Evolutionary conservation across 2,329 filamentous ascomycete species (phyloP), one percentile per base, ranked within the genome.

Genomic region (Cordyceps pruinosa): DNA sequence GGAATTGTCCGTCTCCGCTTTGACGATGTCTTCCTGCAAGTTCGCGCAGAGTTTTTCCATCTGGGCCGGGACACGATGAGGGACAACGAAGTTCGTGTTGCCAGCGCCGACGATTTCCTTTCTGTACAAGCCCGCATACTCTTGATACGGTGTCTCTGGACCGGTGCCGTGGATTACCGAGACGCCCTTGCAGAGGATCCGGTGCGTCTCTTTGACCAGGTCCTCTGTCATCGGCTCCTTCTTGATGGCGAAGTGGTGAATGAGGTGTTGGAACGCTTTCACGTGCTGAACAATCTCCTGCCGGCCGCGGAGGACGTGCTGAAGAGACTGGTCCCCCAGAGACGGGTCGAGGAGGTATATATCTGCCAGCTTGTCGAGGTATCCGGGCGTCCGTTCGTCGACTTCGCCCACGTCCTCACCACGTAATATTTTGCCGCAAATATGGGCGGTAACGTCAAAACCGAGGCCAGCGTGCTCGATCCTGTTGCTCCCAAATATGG

Each of bases 241-340:
- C 1, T 49, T 8, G 21, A 37, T 88, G 70, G 59, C 85, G 79
- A 54, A 45, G 13, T 19, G n/a, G 13, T 26, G 39, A 9, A 66
- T 13, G 0, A 68, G 44, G 15, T 66, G 35, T 3, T 65, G 23
- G 6, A 60, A 68, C 1, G 66, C 63, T 17, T 54, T 61, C 10
- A 59, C 23, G 3, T 67, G 66, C 15, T 67, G 65, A 0, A 65
- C 21, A 0, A 67, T 53, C 23, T 67, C 66, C 8, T 58, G 56
- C 1, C 49, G 46, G 4, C 63, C 62, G 2, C 58, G 59, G 5
- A 64, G 21, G 8, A 63, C 9, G 4, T 52, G 17, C 4, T 61
- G 17, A 7, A 0, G 59, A 47, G 48, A 39, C 8, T 50, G 6
- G 2, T 39, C 15, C 7, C 28, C 28, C 17, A 50, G 48, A 3